Evolutionary conservation across 495 filamentous ascomycete species (phyloP), one percentile per base, ranked within the genome.

Genomic region (Penicillium paxilli): DNA sequence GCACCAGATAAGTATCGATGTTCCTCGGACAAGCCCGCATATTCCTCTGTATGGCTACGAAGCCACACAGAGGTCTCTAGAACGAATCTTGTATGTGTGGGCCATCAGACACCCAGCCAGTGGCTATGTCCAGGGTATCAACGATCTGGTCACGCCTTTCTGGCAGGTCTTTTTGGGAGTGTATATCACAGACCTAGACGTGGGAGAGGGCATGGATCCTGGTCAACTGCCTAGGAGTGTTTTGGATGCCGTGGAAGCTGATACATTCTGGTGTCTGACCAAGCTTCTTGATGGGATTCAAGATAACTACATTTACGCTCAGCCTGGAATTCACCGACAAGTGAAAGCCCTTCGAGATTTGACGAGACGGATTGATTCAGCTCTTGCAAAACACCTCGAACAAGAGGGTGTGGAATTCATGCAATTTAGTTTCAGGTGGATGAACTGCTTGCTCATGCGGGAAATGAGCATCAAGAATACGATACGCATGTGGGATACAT

Each of bases 401-500:
- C 80, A 80, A 20, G 90, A 98, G 66, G 87, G 89, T 10, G 91
- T 98, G 23, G 95, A 98, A 68, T 98, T 98, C 61, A 98, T 98
- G 70, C 94, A 98, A 66, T 98, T 98, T 66, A 96, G 91, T 68
- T 98, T 98, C 68, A 82, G 94, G 53, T 98, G 94, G 94, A 98
- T 98, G 94, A 98, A 98, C 63, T 98, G 94, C 64, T 80, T 98
- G 54, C 77, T 98, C 59, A 98, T 98, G 94, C 81, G 94, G 55
- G 94, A 98, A 71, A 88, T 98, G 54, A 96, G 87, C 68, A 91
- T 98, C 35, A 89, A 85, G 70, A 97, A 96, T 62, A 96, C 90
- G 1, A 96, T 98, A 59, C 79, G 94, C 56, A 98, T 98, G 94
- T 98, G 94, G 94, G 94, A 98, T 74, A 98, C 94, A 10, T 98